A percentile compares a stretch with the other conserved stretches of the same genome.
Evolutionary conservation across 2,329 filamentous ascomycete species (phyloP).

Genomic region (Cadophora luteo-olivacea): DNA sequence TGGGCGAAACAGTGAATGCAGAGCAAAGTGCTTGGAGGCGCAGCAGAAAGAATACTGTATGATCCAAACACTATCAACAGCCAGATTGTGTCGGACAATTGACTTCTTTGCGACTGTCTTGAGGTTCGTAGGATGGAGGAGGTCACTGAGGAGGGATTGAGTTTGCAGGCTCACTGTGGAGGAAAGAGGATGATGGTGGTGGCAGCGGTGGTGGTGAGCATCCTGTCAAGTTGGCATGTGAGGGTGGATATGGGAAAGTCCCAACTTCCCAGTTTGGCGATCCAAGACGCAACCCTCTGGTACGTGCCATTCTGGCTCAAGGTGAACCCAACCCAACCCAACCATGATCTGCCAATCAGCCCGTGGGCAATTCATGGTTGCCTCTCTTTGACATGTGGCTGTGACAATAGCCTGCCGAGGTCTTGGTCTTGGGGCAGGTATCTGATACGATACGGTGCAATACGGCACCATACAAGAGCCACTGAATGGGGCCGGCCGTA

Average conservation of each 20-base stretch:
- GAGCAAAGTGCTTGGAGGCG: conserved; percentile 14
- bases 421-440: neutral
- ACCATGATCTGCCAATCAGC: conserved; percentile 13
- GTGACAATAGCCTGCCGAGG: conserved; percentile 15
- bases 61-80: conserved; percentile 9
- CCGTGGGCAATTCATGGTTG: conserved; percentile 6
- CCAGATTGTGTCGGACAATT: neutral
- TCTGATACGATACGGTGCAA: neutral
- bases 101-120: conserved; percentile 1
- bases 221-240: conserved; percentile 6
- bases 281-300: conserved; percentile 8
- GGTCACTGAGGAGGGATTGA: neutral
- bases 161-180: conserved; percentile 5
- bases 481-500: neutral
- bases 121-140: neutral
- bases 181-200: neutral
- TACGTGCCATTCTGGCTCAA: neutral
- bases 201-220: too few species aligned
- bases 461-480: neutral
- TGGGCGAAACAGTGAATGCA: neutral
- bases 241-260: conserved; percentile 15
- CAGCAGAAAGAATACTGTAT: conserved; percentile 16
- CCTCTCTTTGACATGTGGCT: conserved; percentile 16
- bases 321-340: neutral
- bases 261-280: conserved; percentile 4